Base-by-base conservation (phyloP, 257 asterid genomes). In the Fraxinus cuspidata region DNA sequence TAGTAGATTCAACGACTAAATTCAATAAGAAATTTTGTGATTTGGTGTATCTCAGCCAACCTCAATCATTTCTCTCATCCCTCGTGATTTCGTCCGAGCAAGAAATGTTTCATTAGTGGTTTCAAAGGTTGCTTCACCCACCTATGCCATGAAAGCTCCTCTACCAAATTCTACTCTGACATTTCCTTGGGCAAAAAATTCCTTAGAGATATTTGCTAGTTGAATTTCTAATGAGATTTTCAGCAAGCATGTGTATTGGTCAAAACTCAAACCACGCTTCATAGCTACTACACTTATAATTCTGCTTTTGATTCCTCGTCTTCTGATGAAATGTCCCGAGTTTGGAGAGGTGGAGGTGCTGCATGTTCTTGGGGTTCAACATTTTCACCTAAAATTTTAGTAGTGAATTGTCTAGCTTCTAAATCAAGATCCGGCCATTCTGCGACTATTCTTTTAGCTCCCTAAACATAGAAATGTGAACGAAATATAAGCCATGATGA, bases 361-460 rank as follows among this genome's bases (percentile, higher is more conserved):
- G 79, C 75, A 70, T 73, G 87, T 74, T 86, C 92, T 81, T 82
- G 88, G 74, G 91, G 84, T 65, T 87, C 94, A 19, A 88, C 60
- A 28, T 65, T 72, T 84, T 92, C 99, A 7, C 97, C 98, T 73
- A 83, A 74, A 56, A 89, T 86, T 76, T 86, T 87, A 74, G 98
- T 94, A 0, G 99, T 93, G 86, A 92, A 90, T 51, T 72, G 87
- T 81, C 98, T 83, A 29, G 98, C 97, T 88, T 96, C 97, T 28
- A 84, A 81, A 79, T 96, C 99, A 60, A 92, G 97, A 85, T 96
- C 98, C 5, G 99, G 97, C 99, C 99, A 96, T 82, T 96, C 99
- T 5, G 89, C 74, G 70, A 96, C 99, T 81, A 96, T 96, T 89
- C 99, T 86, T 85, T 84, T 90, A 8, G 99, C 99, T 32, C 99